A percentile compares a stretch with the other conserved stretches of the same genome.
phyloP scores from a whole-genome alignment of 345 rosid genomes.

The Eucalyptus grandis region DNA sequence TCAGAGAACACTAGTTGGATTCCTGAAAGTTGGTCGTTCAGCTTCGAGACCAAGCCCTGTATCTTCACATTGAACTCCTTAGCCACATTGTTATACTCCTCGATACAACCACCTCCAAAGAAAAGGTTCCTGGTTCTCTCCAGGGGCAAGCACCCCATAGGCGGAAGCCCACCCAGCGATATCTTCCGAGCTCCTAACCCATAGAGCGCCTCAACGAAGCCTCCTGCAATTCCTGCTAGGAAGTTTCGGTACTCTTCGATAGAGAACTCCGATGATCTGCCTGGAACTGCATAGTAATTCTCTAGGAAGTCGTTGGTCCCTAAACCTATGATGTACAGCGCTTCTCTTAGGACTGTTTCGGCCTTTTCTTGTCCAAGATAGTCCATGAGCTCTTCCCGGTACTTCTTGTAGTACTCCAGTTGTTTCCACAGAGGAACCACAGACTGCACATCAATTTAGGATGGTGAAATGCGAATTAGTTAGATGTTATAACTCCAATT shows the following conservation, averaged over 20 bases:
- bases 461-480: background rate
- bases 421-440: slow-evolving; percentile 85
- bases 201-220: slow-evolving; percentile 47
- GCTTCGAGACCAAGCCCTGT: slow-evolving; percentile 1
- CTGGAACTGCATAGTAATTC: slow-evolving; percentile 43
- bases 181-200: slow-evolving; percentile 61
- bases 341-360: slow-evolving; percentile 27
- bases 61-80: slow-evolving; percentile 45
- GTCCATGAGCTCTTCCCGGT: slow-evolving; percentile 37
- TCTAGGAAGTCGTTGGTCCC: slow-evolving; percentile 88
- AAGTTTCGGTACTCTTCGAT: slow-evolving; percentile 42
- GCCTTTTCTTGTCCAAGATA: slow-evolving; percentile 44
- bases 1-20: slow-evolving; percentile 28
- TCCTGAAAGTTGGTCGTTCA: slow-evolving; percentile 40
- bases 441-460: slow-evolving; percentile 21
- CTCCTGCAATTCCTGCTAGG: slow-evolving; percentile 35
- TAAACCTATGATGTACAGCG: slow-evolving; percentile 59
- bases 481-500: background rate
- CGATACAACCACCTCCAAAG: slow-evolving; percentile 25
- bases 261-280: slow-evolving; percentile 24
- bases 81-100: slow-evolving; percentile 59
- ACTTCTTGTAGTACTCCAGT: slow-evolving; percentile 63
- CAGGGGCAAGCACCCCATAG: slow-evolving; percentile 80
- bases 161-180: slow-evolving; percentile 46
- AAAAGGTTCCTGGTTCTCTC: slow-evolving; percentile 59